Evolutionary conservation across 106 monocot species (phyloP).

Genomic region (Ottelia alismoides): DNA sequence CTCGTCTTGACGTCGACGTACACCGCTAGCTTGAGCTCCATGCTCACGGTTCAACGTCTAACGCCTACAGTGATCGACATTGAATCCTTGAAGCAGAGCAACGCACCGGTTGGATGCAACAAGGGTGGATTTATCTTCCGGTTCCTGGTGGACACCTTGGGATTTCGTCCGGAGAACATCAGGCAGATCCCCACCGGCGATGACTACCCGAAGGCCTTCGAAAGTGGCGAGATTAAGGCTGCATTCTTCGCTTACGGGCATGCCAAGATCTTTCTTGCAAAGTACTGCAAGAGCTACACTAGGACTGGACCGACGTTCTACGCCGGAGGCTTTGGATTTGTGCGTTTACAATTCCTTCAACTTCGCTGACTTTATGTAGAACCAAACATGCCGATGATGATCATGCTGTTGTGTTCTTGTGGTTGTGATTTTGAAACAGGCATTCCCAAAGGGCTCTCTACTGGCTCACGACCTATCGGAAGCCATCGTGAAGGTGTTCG

Average conservation of each 20-base stretch:
- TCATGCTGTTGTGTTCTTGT: no score
- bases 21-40: slow-evolving; percentile 32
- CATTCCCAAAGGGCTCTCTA: no score
- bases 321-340: slow-evolving; percentile 13
- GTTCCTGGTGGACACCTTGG: slow-evolving; percentile 4
- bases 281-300: slow-evolving; percentile 17
- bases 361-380: no score
- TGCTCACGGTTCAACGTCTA: slow-evolving; percentile 27
- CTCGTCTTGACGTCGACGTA: slow-evolving; percentile 27
- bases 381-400: no score
- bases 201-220: slow-evolving; percentile 12
- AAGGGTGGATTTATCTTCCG: slow-evolving; percentile 2
- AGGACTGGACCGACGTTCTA: slow-evolving; percentile 2
- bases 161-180: slow-evolving; percentile 7
- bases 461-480: no score
- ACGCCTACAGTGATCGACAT: slow-evolving; percentile 7
- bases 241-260: slow-evolving; percentile 21
- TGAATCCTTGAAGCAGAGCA: background rate
- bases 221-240: slow-evolving; percentile 4
- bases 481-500: no score
- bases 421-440: no score
- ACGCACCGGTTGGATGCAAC: slow-evolving; percentile 3
- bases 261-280: slow-evolving; percentile 15
- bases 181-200: slow-evolving; percentile 5
- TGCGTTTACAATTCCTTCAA: no score